Evolutionary conservation across 225 moss, liverwort and hornwort species (phyloP), one percentile per base, ranked within the genome.

Genomic region (Bryoerythrophyllum caledonicum): DNA sequence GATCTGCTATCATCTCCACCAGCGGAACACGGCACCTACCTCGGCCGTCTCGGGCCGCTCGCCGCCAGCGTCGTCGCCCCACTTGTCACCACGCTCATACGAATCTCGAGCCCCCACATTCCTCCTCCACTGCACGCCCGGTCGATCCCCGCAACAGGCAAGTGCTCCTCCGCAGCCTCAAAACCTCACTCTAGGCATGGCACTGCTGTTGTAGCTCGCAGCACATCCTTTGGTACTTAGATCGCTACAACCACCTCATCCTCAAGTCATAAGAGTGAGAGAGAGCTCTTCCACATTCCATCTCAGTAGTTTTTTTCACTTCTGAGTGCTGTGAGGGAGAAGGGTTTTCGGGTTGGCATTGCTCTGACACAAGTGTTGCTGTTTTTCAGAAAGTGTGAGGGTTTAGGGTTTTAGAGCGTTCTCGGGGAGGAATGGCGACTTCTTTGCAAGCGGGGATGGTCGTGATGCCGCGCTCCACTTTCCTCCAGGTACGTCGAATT

Each of bases 391-490:
- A 38, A 19, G 19, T 1, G 17, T 19, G 16, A 37, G 48, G 17
- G 48, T 48, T 48, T 26, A 23, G 23, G 61, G 34, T 51, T 73
- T 51, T 17, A 2, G 63, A 63, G 51, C 4, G 34, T 8, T 32
- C 2, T 2, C 16, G 27, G 54, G 74, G 61, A 63, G 44, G 54
- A 0, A 85, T 85, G 82, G 79, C 73, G 60, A 73, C 68, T 21
- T 44, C 68, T 52, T 61, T 67, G 15, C 81, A 78, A 46, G 60
- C 70, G 41, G 78, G 78, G 65, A 58, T 78, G 52, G 68, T 71
- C 19, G 41, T 44, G 19, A 56, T 62, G 17, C 58, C 82, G 19
- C 28, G 72, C 37, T 66, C 74, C 54, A 8, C 71, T 26, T 66
- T 66, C 35, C 67, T 85, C n/a, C 66, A 67, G 84, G 84, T 84